phyloP scores from a whole-genome alignment of 2,329 filamentous ascomycete species.

The Scleromitrula shiraiana region DNA sequence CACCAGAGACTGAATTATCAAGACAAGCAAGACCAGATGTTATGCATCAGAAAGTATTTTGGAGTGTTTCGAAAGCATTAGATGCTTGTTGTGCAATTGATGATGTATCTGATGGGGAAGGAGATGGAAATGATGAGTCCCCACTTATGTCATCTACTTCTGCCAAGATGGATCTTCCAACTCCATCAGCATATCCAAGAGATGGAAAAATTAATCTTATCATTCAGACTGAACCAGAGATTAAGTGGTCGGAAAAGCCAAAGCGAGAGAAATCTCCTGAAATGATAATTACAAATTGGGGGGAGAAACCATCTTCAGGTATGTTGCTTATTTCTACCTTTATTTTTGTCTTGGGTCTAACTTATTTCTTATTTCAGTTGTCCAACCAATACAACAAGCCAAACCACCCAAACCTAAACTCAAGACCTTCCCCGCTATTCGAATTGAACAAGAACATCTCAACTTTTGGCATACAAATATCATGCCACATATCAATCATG shows the following conservation, averaged over 20 bases:
- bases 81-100: conserved; percentile 57
- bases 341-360: not conserved
- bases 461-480: conserved; percentile 65
- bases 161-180: conserved; percentile 14
- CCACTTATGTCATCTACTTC: conserved; percentile 25
- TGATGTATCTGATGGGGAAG: conserved; percentile 45
- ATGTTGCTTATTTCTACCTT: not conserved
- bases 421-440: conserved; percentile 52
- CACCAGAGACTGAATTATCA: conserved; percentile 55
- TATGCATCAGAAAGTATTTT: conserved; percentile 48
- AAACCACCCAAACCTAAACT: conserved; percentile 35
- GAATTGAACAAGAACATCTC: conserved; percentile 51
- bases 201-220: conserved; percentile 9
- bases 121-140: conserved; percentile 41
- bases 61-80: conserved; percentile 40
- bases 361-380: conserved; percentile 9
- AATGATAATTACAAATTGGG: conserved; percentile 12
- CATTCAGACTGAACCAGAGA: conserved; percentile 10
- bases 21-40: conserved; percentile 41
- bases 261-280: conserved; percentile 13
- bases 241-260: conserved; percentile 22
- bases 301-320: conserved; percentile 20
- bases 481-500: conserved; percentile 65
- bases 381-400: conserved; percentile 16
- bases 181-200: conserved; percentile 13